Conservation (phyloP, 768 basidiomycete species). For the Coprinellus aureogranulatus region DNA sequence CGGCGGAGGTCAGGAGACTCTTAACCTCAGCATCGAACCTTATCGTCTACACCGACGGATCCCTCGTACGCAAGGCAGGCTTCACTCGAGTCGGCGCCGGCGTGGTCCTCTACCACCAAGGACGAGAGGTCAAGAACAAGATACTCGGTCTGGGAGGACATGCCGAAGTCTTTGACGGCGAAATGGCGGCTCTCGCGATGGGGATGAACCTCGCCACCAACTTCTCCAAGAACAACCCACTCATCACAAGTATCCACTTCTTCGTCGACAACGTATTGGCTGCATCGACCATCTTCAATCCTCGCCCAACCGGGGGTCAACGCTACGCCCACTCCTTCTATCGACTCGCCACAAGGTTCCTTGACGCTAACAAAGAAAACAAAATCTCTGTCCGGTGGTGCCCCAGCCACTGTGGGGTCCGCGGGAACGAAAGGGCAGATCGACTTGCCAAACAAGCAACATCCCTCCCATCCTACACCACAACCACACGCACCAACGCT, state of each 20-base stretch:
- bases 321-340: slow-evolving; percentile 14
- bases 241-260: slow-evolving; percentile 18
- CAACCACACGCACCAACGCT: slow-evolving; percentile 14
- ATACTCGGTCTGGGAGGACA: slow-evolving; percentile 20
- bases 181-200: slow-evolving; percentile 21
- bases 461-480: neutral
- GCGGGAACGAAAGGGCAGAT: slow-evolving; percentile 24
- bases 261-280: slow-evolving; percentile 25
- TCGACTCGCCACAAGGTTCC: slow-evolving; percentile 3
- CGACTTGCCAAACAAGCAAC: slow-evolving; percentile 23
- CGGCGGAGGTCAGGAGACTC: neutral
- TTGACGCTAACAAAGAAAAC: slow-evolving; percentile 4
- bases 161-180: slow-evolving; percentile 27
- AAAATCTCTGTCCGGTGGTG: slow-evolving; percentile 19
- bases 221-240: neutral
- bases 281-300: slow-evolving; percentile 16
- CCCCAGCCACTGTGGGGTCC: slow-evolving; percentile 15
- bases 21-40: neutral
- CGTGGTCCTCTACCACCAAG: slow-evolving; percentile 14
- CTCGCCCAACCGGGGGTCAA: slow-evolving; percentile 19
- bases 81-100: slow-evolving; percentile 16
- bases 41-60: slow-evolving; percentile 13
- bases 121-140: slow-evolving; percentile 8
- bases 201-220: slow-evolving; percentile 6
- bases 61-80: neutral